Percentiles rank a stretch among this genome's conserved stretches.
These are phyloP conservation scores for Tagetes patula DNA, from an alignment of 129 eudicot species.

Conservation along the genomic window DNA sequence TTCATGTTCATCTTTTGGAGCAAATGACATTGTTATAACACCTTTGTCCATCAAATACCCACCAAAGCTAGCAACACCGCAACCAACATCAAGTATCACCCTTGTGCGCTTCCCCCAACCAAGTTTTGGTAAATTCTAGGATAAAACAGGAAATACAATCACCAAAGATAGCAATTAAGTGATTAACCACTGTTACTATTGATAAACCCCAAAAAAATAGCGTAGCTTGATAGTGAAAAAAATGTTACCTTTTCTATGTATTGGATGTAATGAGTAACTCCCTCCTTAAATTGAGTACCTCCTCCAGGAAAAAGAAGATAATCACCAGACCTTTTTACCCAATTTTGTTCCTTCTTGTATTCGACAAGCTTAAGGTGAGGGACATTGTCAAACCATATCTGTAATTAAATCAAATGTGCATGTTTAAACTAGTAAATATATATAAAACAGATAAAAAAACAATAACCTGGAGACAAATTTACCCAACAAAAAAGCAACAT, in stretches of 20 bases:
- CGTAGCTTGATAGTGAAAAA: slow-evolving; percentile 9
- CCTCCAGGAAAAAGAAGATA: slow-evolving; percentile 93
- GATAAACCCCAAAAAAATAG: slow-evolving; percentile 7
- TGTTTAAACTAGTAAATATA: neutral
- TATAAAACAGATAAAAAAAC: neutral
- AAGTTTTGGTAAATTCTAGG: slow-evolving; percentile 75
- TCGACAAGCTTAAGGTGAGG: slow-evolving; percentile 99
- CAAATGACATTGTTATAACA: slow-evolving; percentile 95
- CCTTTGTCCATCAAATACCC: slow-evolving; percentile 85
- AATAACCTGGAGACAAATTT: neutral
- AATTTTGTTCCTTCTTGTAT: slow-evolving; percentile 92
- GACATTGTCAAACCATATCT: slow-evolving; percentile 97
- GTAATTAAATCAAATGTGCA: slow-evolving; percentile 15
- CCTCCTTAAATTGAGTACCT: slow-evolving; percentile 93
- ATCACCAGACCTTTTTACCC: slow-evolving; percentile 79
- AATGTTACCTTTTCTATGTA: slow-evolving; percentile 72
- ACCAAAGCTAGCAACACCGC: slow-evolving; percentile 99
- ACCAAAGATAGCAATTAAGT: slow-evolving; percentile 3
- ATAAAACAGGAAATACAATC: neutral
- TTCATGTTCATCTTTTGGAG: slow-evolving; percentile 98
- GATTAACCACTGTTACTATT: neutral
- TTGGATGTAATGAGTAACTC: slow-evolving; percentile 67
- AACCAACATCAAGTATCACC: slow-evolving; percentile 95
- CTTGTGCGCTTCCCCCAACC: slow-evolving; percentile 92
- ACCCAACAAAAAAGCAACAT: slow-evolving; percentile 9